These are phyloP conservation scores for Diaporthe ampelina DNA, from an alignment of 2,329 filamentous ascomycete genomes.

Conservation along the genomic window DNA sequence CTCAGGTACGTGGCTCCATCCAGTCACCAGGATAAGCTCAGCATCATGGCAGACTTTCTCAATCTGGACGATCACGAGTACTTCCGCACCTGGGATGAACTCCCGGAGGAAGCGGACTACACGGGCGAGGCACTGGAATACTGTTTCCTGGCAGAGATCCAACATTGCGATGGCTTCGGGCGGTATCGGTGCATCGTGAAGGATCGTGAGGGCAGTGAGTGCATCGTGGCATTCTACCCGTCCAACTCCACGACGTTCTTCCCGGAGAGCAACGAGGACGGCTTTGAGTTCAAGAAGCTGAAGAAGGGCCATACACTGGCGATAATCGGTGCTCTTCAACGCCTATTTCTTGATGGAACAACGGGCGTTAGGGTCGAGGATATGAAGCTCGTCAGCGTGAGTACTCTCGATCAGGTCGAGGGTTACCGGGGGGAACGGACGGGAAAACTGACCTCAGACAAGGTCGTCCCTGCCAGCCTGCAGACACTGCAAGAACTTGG, in stretches of 20 bases:
- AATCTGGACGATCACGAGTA: too few relatives aligned
- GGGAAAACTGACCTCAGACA: neutral
- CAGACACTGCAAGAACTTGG: neutral
- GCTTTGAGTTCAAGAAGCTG: constrained; percentile 42
- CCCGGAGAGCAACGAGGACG: constrained; percentile 36
- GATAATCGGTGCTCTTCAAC: constrained; percentile 43
- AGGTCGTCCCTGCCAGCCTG: constrained; percentile 21
- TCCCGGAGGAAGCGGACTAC: too few relatives aligned
- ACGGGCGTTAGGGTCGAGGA: constrained; percentile 30
- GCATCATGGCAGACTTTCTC: too few relatives aligned
- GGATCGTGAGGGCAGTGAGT: constrained; percentile 37
- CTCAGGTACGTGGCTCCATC: too few relatives aligned
- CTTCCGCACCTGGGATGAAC: too few relatives aligned
- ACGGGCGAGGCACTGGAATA: too few relatives aligned
- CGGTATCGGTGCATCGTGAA: constrained; percentile 42
- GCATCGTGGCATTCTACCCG: constrained; percentile 44
- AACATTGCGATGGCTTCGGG: constrained; percentile 36
- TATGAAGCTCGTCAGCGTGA: constrained; percentile 18
- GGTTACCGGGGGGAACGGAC: too few relatives aligned
- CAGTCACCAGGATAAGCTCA: too few relatives aligned
- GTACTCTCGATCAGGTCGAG: neutral
- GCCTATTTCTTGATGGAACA: constrained; percentile 38
- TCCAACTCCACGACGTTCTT: constrained; percentile 39
- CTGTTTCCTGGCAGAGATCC: constrained; percentile 46
- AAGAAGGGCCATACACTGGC: constrained; percentile 45